Evolutionary conservation across 352 stramenopile genomes (phyloP), one percentile per base, ranked within the genome.

Genomic region (Peronospora destructor): DNA sequence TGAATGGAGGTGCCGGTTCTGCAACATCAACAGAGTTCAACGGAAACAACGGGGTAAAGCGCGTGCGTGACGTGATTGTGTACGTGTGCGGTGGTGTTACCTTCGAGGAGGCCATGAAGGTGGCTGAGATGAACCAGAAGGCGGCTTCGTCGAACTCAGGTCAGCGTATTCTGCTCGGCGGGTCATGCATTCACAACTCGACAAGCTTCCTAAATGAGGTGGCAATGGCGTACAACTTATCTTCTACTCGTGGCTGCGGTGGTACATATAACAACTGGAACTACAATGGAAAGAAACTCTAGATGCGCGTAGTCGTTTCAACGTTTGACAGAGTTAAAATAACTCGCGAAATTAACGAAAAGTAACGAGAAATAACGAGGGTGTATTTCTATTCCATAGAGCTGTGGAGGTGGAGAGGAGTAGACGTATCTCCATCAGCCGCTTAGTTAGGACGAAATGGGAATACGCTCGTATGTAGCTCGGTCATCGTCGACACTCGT

Each of bases 71-170:
- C 61, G 85, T 99, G 25, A 92, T 99, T 53, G 87, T 99, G 40
- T 99, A 98, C 65, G 96, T 99, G 70, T 93, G 97, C 12, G 97
- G 97, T 48, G 97, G 97, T 50, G 89, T 91, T 23, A 99, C 97
- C 7, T 99, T 98, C 63, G 97, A 99, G 68, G 97, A 99, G 74
- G 93, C 95, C n/a, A 95, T 85, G 45, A 98, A 98, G 58, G 87
- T 99, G 36, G 91, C 78, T 17, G 89, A 98, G 61, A 87, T 99
- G 46, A 99, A 99, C 66, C 65, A 90, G 59, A 87, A 87, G 48
- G 61, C 84, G 19, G 75, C 69, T 3, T 41, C 45, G 12, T 59
- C 52, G 34, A 76, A 83, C 59, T 76, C 68, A 32, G 89, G 85
- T 40, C 72, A 88, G 57, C 81, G 89, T 37, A 84, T 99, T 33